Evolutionary conservation across 495 filamentous ascomycete species (phyloP).

Genomic region (Aspergillus cavernicola): DNA sequence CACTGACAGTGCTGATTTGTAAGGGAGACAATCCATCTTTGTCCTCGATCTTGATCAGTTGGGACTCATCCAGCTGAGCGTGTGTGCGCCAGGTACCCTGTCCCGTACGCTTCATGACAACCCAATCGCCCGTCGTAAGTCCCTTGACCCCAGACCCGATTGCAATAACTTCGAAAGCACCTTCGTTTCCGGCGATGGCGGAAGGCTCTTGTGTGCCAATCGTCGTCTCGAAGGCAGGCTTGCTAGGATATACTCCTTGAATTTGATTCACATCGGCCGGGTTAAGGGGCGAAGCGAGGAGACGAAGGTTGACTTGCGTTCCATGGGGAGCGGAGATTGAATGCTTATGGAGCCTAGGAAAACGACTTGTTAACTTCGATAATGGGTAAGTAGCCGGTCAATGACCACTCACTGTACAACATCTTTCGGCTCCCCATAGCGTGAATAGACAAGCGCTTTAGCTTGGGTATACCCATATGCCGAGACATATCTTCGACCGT

Average conservation of each 20-base stretch:
- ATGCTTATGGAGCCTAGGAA: slow-evolving; percentile 66
- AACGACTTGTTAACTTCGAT: background rate
- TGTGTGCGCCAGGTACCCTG: slow-evolving; percentile 95
- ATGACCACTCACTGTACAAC: slow-evolving; percentile 59
- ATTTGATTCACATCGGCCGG: slow-evolving; percentile 96
- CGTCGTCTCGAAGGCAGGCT: slow-evolving; percentile 65
- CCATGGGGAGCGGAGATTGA: slow-evolving; percentile 69
- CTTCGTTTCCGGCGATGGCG: slow-evolving; percentile 85
- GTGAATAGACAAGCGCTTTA: slow-evolving; percentile 80
- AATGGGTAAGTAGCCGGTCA: background rate
- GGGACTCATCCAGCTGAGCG: slow-evolving; percentile 61
- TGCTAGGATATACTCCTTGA: slow-evolving; percentile 91
- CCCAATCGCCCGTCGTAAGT: slow-evolving; percentile 77
- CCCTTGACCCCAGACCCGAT: slow-evolving; percentile 55
- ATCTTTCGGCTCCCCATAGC: slow-evolving; percentile 80
- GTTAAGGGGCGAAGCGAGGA: slow-evolving; percentile 90
- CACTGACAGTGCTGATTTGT: slow-evolving; percentile 79
- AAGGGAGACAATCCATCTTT: slow-evolving; percentile 62
- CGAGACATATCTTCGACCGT: slow-evolving; percentile 48
- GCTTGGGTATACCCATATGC: slow-evolving; percentile 96
- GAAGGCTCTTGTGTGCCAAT: slow-evolving; percentile 72
- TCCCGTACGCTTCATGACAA: slow-evolving; percentile 73
- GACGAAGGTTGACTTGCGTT: slow-evolving; percentile 61
- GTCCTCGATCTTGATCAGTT: slow-evolving; percentile 63
- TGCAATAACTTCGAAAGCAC: slow-evolving; percentile 77